A percentile compares a stretch with the other conserved stretches of the same genome.
These are phyloP conservation scores for Porpolomopsis calyptriformis DNA, from an alignment of 768 basidiomycete genomes.

Conservation along the genomic window DNA sequence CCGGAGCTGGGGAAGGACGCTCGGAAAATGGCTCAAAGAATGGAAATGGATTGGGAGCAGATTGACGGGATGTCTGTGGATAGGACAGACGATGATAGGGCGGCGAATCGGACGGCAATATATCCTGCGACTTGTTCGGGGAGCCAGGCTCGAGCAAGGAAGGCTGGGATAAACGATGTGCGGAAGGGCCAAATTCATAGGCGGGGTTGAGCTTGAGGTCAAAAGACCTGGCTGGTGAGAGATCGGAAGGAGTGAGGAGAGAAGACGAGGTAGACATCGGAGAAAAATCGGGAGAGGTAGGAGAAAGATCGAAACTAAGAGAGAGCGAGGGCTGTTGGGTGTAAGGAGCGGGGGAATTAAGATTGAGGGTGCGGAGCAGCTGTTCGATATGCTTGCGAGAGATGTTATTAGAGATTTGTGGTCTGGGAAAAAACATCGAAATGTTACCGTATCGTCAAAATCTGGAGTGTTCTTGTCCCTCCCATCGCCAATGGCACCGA, in stretches of 20 bases:
- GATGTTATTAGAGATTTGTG: slow-evolving; percentile 12
- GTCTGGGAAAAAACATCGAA: slow-evolving; percentile 11
- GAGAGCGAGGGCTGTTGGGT: slow-evolving; percentile 32
- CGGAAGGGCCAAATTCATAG: slow-evolving; percentile 33
- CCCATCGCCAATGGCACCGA: slow-evolving; percentile 76
- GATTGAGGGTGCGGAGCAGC: slow-evolving; percentile 66
- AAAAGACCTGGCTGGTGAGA: slow-evolving; percentile 55
- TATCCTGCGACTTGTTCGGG: slow-evolving; percentile 16
- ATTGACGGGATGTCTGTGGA: slow-evolving; percentile 17
- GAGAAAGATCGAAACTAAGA: slow-evolving; percentile 33
- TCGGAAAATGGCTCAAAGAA: slow-evolving; percentile 49
- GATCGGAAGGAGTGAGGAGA: slow-evolving; percentile 63
- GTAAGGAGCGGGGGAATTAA: slow-evolving; percentile 61
- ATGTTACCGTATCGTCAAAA: slow-evolving; percentile 43
- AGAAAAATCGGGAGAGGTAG: slow-evolving; percentile 58
- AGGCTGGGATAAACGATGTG: slow-evolving; percentile 36
- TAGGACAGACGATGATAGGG: slow-evolving; percentile 15
- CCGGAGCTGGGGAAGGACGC: slow-evolving; percentile 26
- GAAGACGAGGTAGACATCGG: slow-evolving; percentile 63
- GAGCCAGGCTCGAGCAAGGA: slow-evolving; percentile 30
- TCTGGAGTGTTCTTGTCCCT: slow-evolving; percentile 52
- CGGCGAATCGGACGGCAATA: slow-evolving; percentile 10
- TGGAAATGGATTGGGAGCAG: slow-evolving; percentile 23
- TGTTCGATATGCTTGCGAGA: slow-evolving; percentile 62
- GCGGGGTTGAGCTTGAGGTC: slow-evolving; percentile 45